These are phyloP conservation scores for Cercospora nicotianae DNA, from an alignment of 2,329 filamentous ascomycete genomes.

Conservation along the genomic window DNA sequence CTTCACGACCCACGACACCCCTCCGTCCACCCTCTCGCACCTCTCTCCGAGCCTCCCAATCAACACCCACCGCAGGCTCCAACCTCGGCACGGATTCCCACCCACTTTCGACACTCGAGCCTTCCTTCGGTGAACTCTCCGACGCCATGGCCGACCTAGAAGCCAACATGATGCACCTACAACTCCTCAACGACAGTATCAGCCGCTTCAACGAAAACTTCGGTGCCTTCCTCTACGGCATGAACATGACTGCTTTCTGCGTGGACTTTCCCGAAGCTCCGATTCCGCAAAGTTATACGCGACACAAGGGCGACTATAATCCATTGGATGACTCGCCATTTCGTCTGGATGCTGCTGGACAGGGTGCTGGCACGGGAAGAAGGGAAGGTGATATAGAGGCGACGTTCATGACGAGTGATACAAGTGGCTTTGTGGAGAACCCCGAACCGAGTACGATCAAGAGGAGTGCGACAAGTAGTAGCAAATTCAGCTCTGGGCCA, in stretches of 20 bases:
- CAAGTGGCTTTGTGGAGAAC: constrained; percentile 86
- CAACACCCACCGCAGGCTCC: constrained; percentile 46
- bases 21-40: constrained; percentile 86
- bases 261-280: constrained; percentile 96
- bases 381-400: constrained; percentile 61
- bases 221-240: constrained; percentile 87
- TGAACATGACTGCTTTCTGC: constrained; percentile 99
- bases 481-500: constrained; percentile 27
- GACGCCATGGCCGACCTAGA: constrained; percentile 95
- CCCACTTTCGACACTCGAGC: constrained; percentile 80
- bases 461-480: constrained; percentile 36
- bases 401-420: constrained; percentile 91
- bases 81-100: constrained; percentile 54
- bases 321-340: constrained; percentile 30
- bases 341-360: constrained; percentile 16
- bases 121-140: constrained; percentile 86
- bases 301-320: constrained; percentile 47
- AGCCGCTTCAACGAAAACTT: constrained; percentile 94
- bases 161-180: constrained; percentile 95
- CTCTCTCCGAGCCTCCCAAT: constrained; percentile 70
- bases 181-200: constrained; percentile 93
- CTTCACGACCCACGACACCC: constrained; percentile 84
- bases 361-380: constrained; percentile 15
- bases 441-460: constrained; percentile 52
- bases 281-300: constrained; percentile 77